Percentiles rank a stretch among this genome's conserved stretches.
Conservation (phyloP, 805 yeast genomes). For the Isabelozyma heimii region DNA sequence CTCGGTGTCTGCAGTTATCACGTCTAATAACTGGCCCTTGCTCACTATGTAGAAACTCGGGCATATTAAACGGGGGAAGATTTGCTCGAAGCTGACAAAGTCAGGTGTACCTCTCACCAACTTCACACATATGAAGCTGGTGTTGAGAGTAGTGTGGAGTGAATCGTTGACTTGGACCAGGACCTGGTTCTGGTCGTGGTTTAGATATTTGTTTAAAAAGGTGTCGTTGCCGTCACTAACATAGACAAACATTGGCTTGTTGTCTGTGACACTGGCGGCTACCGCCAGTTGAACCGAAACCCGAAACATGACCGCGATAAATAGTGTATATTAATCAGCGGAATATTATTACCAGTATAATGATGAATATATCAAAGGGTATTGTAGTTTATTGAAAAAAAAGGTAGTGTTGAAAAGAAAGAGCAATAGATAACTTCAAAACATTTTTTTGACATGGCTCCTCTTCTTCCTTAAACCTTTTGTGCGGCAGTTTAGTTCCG, state of each 20-base stretch:
- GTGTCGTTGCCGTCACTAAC: neutral
- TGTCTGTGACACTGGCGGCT: conserved; percentile 10
- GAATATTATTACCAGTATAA: no score
- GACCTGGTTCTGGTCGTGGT: neutral
- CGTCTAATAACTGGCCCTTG: conserved; percentile 45
- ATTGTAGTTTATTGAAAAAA: no score
- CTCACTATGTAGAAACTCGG: conserved; percentile 61
- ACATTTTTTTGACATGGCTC: no score
- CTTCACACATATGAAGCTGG: conserved; percentile 14
- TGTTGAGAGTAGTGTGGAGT: neutral
- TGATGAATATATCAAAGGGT: no score
- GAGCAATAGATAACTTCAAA: no score
- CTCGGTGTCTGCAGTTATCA: conserved; percentile 32
- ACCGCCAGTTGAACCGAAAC: conserved; percentile 24
- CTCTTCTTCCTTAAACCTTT: no score
- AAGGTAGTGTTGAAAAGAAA: no score
- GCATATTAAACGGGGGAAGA: conserved; percentile 48
- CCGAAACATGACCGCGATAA: conserved; percentile 7
- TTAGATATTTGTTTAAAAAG: conserved; percentile 5
- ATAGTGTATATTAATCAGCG: no score
- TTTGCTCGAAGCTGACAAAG: conserved; percentile 42
- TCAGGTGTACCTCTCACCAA: conserved; percentile 15
- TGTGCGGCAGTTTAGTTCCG: no score
- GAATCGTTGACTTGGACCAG: neutral
- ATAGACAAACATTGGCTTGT: conserved; percentile 22